Conservation (phyloP, 2,329 filamentous ascomycete species). For the Keithomyces neogunnii region DNA sequence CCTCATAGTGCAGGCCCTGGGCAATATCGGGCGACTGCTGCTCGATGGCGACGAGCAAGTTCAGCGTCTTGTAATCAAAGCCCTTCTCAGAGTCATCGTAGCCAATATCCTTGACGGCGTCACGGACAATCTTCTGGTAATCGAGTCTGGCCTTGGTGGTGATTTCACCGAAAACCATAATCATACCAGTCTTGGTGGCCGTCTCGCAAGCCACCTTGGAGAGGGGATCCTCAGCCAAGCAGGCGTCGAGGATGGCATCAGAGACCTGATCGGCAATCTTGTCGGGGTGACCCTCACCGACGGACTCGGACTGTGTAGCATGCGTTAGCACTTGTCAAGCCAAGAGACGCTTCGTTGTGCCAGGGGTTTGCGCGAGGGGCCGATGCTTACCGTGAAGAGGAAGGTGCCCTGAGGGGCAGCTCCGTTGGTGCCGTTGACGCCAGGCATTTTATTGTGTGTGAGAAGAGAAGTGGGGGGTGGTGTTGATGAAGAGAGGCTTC, state of each 20-base stretch:
- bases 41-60: conserved; percentile 97
- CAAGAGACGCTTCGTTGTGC: neutral
- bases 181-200: conserved; percentile 98
- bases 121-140: conserved; percentile 96
- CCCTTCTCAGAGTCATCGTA: conserved; percentile 97
- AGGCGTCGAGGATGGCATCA: conserved; percentile 97
- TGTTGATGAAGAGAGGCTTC: conserved; percentile 14
- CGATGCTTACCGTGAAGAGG: conserved; percentile 63
- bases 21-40: conserved; percentile 98
- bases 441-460: conserved; percentile 37
- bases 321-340: neutral
- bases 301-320: conserved; percentile 63
- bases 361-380: neutral
- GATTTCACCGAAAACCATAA: conserved; percentile 99
- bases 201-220: conserved; percentile 99
- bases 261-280: conserved; percentile 99
- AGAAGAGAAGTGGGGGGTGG: conserved; percentile 10
- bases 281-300: conserved; percentile 86
- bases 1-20: conserved; percentile 96
- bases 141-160: conserved; percentile 92
- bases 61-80: conserved; percentile 99
- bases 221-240: conserved; percentile 84
- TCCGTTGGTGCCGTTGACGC: conserved; percentile 40
- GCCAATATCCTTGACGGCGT: conserved; percentile 95
- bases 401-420: conserved; percentile 54